These are phyloP conservation scores for Claviceps lovelessii DNA, from an alignment of 2,329 filamentous ascomycete species.

Conservation along the genomic window DNA sequence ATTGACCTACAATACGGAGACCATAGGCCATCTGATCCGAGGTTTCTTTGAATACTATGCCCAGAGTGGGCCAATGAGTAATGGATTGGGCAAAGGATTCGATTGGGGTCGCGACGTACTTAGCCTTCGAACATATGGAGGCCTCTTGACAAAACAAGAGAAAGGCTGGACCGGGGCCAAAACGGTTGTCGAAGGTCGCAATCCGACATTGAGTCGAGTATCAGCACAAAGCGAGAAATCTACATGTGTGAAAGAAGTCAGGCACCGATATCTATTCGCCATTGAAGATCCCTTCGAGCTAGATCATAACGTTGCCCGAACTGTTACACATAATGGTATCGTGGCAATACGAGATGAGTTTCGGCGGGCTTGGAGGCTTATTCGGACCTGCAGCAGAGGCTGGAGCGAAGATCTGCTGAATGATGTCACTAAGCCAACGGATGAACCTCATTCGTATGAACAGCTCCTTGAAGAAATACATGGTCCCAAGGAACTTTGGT, in stretches of 20 bases:
- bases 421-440: constrained; percentile 26
- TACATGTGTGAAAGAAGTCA: constrained; percentile 49
- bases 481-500: constrained; percentile 9
- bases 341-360: constrained; percentile 76
- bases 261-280: constrained; percentile 70
- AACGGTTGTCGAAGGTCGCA: constrained; percentile 45
- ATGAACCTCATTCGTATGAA: constrained; percentile 12
- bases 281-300: constrained; percentile 87
- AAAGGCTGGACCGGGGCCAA: constrained; percentile 83
- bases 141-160: constrained; percentile 55
- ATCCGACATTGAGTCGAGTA: constrained; percentile 8
- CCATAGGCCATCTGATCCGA: constrained; percentile 55
- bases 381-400: constrained; percentile 34
- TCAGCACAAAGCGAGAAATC: constrained; percentile 15
- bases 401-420: constrained; percentile 37
- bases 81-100: constrained; percentile 43
- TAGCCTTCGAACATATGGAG: constrained; percentile 58
- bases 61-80: constrained; percentile 40
- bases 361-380: constrained; percentile 61
- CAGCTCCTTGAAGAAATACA: constrained; percentile 22
- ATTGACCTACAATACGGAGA: constrained; percentile 55
- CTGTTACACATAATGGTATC: constrained; percentile 71
- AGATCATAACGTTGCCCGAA: constrained; percentile 77
- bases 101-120: constrained; percentile 70
- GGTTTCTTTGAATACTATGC: constrained; percentile 86